Conservation (phyloP, 2,329 filamentous ascomycete genomes). For the Fusarium algeriense region DNA sequence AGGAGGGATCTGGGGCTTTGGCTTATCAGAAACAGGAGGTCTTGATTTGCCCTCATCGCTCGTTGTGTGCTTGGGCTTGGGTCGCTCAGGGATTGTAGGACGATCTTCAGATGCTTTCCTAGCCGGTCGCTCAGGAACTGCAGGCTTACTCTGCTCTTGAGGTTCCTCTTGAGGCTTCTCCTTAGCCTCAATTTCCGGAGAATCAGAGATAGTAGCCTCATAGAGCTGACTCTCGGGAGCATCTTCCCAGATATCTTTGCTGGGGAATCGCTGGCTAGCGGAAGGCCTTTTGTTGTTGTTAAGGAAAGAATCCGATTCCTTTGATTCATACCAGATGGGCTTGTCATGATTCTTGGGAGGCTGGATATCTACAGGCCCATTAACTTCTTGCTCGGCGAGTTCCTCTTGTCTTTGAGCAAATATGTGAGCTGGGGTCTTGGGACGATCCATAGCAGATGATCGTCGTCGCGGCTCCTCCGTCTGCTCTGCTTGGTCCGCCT, state of each 20-base stretch:
- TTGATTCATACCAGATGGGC: conserved; percentile 59
- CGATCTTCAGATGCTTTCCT: conserved; percentile 59
- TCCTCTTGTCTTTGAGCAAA: conserved; percentile 76
- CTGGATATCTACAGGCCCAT: conserved; percentile 47
- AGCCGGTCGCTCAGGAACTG: conserved; percentile 49
- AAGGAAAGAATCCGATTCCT: conserved; percentile 58
- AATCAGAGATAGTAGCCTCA: conserved; percentile 75
- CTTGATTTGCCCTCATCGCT: conserved; percentile 56
- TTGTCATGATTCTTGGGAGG: conserved; percentile 50
- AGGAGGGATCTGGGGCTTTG: conserved; percentile 71
- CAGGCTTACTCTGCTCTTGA: conserved; percentile 48
- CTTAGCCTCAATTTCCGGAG: conserved; percentile 39
- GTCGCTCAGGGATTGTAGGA: conserved; percentile 64
- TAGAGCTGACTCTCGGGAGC: conserved; percentile 85
- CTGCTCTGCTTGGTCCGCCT: conserved; percentile 53
- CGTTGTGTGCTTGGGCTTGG: conserved; percentile 62
- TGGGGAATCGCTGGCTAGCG: conserved; percentile 82
- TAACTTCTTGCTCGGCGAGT: conserved; percentile 68
- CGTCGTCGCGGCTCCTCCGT: conserved; percentile 56
- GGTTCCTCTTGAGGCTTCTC: conserved; percentile 41
- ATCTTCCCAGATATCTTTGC: conserved; percentile 95
- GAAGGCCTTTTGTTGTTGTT: conserved; percentile 65
- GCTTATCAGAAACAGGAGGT: conserved; percentile 63
- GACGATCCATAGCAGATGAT: conserved; percentile 51
- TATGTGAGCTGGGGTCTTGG: conserved; percentile 70